Conservation (phyloP, 2,329 filamentous ascomycete genomes). For the Fusarium compactum region DNA sequence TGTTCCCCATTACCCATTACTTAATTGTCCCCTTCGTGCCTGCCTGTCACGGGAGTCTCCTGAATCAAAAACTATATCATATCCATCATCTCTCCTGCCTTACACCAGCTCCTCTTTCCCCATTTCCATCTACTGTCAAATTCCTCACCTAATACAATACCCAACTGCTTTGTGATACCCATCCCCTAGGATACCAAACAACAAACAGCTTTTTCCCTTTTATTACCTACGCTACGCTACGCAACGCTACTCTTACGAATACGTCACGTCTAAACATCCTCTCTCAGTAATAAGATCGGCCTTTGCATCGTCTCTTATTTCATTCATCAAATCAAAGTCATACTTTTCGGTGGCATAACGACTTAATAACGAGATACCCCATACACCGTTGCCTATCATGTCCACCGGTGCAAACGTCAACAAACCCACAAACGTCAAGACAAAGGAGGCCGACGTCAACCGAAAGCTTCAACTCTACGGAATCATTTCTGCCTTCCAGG, state of each 20-base stretch:
- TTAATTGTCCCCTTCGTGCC: constrained; percentile 23
- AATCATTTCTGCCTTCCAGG: constrained; percentile 85
- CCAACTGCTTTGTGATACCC: constrained; percentile 50
- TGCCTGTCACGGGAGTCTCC: constrained; percentile 32
- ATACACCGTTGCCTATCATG: constrained; percentile 48
- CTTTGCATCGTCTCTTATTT: constrained; percentile 14
- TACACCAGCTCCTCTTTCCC: neutral
- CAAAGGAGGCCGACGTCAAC: constrained; percentile 89
- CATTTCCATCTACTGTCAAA: constrained; percentile 30
- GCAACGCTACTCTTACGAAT: neutral
- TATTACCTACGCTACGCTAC: constrained; percentile 19
- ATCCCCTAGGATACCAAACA: constrained; percentile 40
- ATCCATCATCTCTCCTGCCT: constrained; percentile 35
- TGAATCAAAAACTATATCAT: constrained; percentile 45
- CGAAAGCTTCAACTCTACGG: constrained; percentile 95
- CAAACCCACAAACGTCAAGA: constrained; percentile 76
- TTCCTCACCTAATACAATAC: constrained; percentile 40
- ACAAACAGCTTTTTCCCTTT: constrained; percentile 35
- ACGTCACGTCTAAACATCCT: constrained; percentile 3
- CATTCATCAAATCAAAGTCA: constrained; percentile 3
- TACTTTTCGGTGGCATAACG: constrained; percentile 18
- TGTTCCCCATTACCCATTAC: constrained; percentile 3
- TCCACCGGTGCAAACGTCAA: constrained; percentile 69
- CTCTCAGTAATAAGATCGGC: constrained; percentile 24
- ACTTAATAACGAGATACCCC: constrained; percentile 35